Evolutionary conservation across 495 filamentous ascomycete species (phyloP), one percentile per base, ranked within the genome.

Genomic region (Aspergillus sclerotiicarbonarius): DNA sequence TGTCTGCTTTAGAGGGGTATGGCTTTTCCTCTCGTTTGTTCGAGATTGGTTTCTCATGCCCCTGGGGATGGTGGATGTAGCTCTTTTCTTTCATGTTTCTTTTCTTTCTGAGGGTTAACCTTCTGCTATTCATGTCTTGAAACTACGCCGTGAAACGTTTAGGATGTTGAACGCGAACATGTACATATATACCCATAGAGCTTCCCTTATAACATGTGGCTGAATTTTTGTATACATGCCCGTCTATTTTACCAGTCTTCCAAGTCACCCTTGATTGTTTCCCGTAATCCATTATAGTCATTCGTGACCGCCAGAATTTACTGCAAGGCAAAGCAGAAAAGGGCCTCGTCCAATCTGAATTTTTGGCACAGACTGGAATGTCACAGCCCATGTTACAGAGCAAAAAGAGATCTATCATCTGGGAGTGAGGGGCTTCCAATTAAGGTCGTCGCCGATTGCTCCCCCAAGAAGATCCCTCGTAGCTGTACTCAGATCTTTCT

Each of bases 351-450:
- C 25, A 25, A 25, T 25, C 25, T 25, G 5, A 3, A 25, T 3
- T 25, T 25, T 5, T 2, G 25, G 5, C 25, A 25, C 25, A 37
- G 8, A 41, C 13, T 41, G 37, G 4, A 6, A 41, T 41, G 13
- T n/a, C 5, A 29, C 10, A 15, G 21, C 13, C 46, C n/a, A 49
- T 20, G 13, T 4, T 48, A 48, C 7, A 13, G 10, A 15, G 6
- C 2, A 30, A 47, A 15, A n/a, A n/a, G n/a, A 16, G 9, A 43
- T 9, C 18, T 32, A 57, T 58, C 54, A 63, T 51, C 64, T 58
- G 25, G 66, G 71, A 53, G 68, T 46, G 51, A 76, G 71, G 9
- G 72, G 68, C 43, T 71, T 71, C 74, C 74, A 76, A 35, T 44
- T 66, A 25, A 75, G 62, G 0, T 58, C 47, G 6, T 69, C 71